Conservation (phyloP, 768 basidiomycete species). For the Collybiopsis confluens region DNA sequence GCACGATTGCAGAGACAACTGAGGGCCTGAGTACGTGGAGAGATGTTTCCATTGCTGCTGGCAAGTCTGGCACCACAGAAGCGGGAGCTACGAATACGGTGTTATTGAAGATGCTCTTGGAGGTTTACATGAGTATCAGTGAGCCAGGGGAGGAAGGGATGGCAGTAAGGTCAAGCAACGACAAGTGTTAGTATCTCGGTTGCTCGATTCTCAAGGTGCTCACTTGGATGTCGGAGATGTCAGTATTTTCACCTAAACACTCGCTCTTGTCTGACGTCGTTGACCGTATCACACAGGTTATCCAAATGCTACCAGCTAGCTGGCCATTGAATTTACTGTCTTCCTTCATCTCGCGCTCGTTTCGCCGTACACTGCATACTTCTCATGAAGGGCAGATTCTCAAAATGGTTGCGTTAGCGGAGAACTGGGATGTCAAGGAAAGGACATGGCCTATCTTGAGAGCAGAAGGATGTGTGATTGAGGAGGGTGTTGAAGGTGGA, state of each 20-base stretch:
- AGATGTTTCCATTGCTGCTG: conserved; percentile 17
- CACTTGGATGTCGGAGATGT: conserved; percentile 79
- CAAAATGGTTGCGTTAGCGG: conserved; percentile 72
- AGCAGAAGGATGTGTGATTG: conserved; percentile 64
- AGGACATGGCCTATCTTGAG: conserved; percentile 51
- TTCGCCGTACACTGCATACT: conserved; percentile 70
- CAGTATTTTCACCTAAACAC: conserved; percentile 21
- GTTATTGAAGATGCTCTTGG: conserved; percentile 66
- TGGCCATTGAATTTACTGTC: conserved; percentile 76
- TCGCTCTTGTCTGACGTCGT: conserved; percentile 6
- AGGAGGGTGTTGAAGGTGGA: conserved; percentile 50
- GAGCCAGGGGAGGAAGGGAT: conserved; percentile 34
- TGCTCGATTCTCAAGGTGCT: conserved; percentile 77
- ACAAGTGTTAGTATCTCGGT: conserved; percentile 18
- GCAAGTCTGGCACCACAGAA: conserved; percentile 25
- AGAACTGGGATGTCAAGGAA: conserved; percentile 74
- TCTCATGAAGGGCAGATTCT: conserved; percentile 70
- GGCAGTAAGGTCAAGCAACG: conserved; percentile 54
- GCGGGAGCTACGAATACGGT: conserved; percentile 49
- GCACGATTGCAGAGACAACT: conserved; percentile 42
- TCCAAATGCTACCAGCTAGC: conserved; percentile 61
- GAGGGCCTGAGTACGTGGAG: conserved; percentile 35
- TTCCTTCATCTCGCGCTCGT: conserved; percentile 74
- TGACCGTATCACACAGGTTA: conserved; percentile 37
- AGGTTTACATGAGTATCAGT: conserved; percentile 77